Conservation (phyloP, 2,329 filamentous ascomycete genomes). For the Colletotrichum sp. region DNA sequence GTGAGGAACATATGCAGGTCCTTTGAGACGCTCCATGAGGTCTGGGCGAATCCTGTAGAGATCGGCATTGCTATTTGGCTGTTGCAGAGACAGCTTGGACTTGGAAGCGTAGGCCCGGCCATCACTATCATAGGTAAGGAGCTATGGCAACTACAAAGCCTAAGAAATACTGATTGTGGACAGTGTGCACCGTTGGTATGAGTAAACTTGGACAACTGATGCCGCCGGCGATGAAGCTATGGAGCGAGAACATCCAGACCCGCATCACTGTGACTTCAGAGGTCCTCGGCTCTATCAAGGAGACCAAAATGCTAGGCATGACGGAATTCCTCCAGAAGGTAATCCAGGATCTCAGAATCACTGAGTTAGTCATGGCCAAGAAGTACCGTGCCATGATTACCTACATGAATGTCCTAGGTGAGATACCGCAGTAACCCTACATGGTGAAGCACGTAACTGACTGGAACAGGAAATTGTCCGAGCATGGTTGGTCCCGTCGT, state of each 20-base stretch:
- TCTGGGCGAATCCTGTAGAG: slow-evolving; percentile 34
- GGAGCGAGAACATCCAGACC: slow-evolving; percentile 33
- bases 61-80: slow-evolving; percentile 36
- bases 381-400: slow-evolving; percentile 22
- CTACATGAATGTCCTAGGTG: slow-evolving; percentile 14
- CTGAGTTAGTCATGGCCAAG: slow-evolving; percentile 25
- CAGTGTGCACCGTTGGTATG: slow-evolving; percentile 29
- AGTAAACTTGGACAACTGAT: slow-evolving; percentile 27
- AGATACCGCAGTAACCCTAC: background rate
- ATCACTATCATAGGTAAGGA: slow-evolving; percentile 32
- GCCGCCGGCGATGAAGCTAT: slow-evolving; percentile 30
- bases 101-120: slow-evolving; percentile 36
- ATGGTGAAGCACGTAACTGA: background rate
- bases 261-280: slow-evolving; percentile 30
- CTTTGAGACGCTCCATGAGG: slow-evolving; percentile 25
- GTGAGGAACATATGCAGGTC: slow-evolving; percentile 31
- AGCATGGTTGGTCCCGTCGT: slow-evolving; percentile 19
- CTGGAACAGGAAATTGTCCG: slow-evolving; percentile 13
- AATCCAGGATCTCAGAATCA: slow-evolving; percentile 23
- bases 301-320: slow-evolving; percentile 36
- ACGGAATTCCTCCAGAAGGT: slow-evolving; percentile 18
- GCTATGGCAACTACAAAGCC: background rate
- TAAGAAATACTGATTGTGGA: background rate
- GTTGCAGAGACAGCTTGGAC: slow-evolving; percentile 34
- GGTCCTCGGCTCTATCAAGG: slow-evolving; percentile 34